phyloP scores from a whole-genome alignment of 257 asterid species.

The Coffea eugenioides region DNA sequence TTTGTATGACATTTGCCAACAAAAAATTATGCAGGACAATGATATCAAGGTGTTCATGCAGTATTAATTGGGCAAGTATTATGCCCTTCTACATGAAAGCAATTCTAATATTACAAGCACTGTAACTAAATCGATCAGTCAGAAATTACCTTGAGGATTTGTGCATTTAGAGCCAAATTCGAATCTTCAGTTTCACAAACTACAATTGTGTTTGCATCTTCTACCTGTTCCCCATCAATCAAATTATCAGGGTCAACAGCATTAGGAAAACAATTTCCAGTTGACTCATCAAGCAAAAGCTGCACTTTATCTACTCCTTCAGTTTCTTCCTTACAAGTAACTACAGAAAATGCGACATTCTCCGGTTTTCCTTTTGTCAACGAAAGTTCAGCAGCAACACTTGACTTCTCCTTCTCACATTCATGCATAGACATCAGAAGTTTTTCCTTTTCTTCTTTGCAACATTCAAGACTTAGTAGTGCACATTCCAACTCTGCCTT shows the following conservation, averaged over 20 bases:
- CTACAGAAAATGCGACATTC: constrained; percentile 31
- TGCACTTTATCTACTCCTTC: constrained; percentile 25
- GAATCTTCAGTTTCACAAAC: constrained; percentile 32
- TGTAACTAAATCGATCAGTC: background rate
- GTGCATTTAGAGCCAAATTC: constrained; percentile 22
- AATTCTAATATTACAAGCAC: background rate
- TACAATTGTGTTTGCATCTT: constrained; percentile 15
- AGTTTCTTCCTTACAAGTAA: constrained; percentile 31
- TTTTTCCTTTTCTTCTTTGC: constrained; percentile 94
- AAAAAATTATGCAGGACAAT: too few species aligned
- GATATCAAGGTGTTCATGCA: background rate
- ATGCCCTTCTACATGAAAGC: background rate
- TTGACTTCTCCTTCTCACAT: constrained; percentile 53
- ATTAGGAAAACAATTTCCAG: constrained; percentile 31
- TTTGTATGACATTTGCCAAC: too few species aligned
- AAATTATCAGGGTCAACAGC: constrained; percentile 27
- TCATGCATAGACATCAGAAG: constrained; percentile 52
- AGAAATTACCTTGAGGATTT: constrained; percentile 43
- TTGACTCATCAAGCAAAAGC: constrained; percentile 22
- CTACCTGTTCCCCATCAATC: constrained; percentile 14
- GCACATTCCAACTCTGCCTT: constrained; percentile 93
- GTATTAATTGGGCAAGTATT: background rate
- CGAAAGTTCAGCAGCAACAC: constrained; percentile 49
- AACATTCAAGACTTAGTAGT: constrained; percentile 82
- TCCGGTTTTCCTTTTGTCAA: constrained; percentile 49